Percentiles rank a stretch among this genome's conserved stretches.
Conservation (phyloP, 176 grass and related monocot species). For the Oryza brachyantha region DNA sequence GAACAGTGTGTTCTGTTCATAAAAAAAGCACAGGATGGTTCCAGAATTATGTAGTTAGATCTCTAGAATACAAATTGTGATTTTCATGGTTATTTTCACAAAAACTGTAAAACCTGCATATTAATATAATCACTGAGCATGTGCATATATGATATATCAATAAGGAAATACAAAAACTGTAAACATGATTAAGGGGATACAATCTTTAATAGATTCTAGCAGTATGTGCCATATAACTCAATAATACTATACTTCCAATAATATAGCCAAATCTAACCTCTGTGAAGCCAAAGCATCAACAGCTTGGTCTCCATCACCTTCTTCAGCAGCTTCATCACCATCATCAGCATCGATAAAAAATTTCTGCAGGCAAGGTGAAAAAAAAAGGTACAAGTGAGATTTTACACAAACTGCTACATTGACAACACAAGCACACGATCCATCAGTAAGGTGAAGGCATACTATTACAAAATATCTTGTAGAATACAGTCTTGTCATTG, state of each 20-base stretch:
- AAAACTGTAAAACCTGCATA: background rate
- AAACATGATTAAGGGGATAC: background rate
- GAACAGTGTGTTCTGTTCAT: background rate
- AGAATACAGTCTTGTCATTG: background rate
- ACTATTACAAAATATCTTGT: background rate
- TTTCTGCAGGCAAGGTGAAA: constrained; percentile 55
- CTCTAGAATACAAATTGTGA: background rate
- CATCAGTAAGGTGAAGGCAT: background rate
- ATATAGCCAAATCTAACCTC: constrained; percentile 33
- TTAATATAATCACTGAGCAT: background rate
- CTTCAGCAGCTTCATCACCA: constrained; percentile 53
- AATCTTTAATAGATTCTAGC: too few species aligned
- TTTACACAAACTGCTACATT: background rate
- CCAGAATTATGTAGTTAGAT: background rate
- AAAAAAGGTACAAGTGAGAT: constrained; percentile 8
- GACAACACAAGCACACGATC: background rate
- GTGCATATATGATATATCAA: background rate
- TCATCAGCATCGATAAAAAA: constrained; percentile 91
- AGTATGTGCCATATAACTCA: background rate
- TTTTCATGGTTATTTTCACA: background rate
- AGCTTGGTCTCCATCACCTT: constrained; percentile 37
- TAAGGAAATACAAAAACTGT: background rate
- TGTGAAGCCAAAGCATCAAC: constrained; percentile 35
- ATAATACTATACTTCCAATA: background rate
- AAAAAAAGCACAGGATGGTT: background rate